These are phyloP conservation scores for Saksenaea oblongispora DNA, from an alignment of 371 early-diverging fungal genomes.

Conservation along the genomic window DNA sequence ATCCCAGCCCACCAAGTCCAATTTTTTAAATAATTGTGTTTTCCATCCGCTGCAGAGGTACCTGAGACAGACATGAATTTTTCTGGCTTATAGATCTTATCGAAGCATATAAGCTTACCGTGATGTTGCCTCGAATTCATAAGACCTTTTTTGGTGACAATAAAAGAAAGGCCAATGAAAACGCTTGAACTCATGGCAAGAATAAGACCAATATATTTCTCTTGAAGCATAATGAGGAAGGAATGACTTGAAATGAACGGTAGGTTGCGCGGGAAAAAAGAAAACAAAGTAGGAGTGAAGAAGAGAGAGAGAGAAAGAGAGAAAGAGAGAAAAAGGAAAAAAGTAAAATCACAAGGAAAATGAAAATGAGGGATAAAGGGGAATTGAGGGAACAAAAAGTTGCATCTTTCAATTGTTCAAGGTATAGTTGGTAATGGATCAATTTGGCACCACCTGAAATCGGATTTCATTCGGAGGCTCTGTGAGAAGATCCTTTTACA, in stretches of 20 bases:
- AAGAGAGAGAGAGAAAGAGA: neutral
- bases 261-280: neutral
- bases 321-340: neutral
- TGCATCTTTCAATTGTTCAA: neutral
- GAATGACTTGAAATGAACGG: neutral
- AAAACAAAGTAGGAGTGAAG: neutral
- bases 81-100: neutral
- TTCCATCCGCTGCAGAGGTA: slow-evolving; percentile 68
- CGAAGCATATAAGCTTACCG: slow-evolving; percentile 23
- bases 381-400: neutral
- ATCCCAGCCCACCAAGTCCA: slow-evolving; percentile 88
- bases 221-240: slow-evolving; percentile 49
- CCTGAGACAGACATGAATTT: slow-evolving; percentile 15
- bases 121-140: slow-evolving; percentile 15
- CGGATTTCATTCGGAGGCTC: neutral
- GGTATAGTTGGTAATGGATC: neutral
- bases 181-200: slow-evolving; percentile 81
- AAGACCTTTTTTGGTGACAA: slow-evolving; percentile 86
- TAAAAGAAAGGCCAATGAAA: slow-evolving; percentile 83
- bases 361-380: neutral
- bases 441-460: neutral
- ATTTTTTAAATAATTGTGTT: slow-evolving; percentile 75
- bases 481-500: no score
- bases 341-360: no score
- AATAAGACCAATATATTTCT: slow-evolving; percentile 83